Percentiles rank a stretch among this genome's conserved stretches.
Conservation (phyloP, 345 rosid genomes). For the Dovyalis caffra region DNA sequence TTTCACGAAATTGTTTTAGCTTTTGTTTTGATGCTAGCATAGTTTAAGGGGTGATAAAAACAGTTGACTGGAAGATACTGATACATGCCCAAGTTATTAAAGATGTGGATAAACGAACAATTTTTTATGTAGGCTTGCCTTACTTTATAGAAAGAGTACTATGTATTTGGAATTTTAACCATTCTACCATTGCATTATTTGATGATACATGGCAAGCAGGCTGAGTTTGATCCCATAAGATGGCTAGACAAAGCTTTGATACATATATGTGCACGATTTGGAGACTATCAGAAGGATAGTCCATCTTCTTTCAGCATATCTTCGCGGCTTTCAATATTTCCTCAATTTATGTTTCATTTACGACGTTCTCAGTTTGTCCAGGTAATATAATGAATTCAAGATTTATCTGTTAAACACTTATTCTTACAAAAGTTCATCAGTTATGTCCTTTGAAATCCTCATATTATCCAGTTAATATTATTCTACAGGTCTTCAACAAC, state of each 20-base stretch:
- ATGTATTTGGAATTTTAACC: neutral
- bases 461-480: neutral
- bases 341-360: conserved; percentile 83
- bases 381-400: conserved; percentile 35
- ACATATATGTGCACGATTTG: conserved; percentile 77
- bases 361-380: conserved; percentile 99
- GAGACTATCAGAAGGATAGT: conserved; percentile 79
- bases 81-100: neutral
- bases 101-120: neutral
- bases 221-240: conserved; percentile 87
- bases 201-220: conserved; percentile 43
- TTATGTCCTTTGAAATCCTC: neutral
- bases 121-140: neutral
- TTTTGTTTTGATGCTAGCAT: neutral
- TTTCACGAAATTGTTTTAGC: neutral
- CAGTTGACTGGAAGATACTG: neutral
- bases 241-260: conserved; percentile 92
- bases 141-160: too few species aligned
- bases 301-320: conserved; percentile 82
- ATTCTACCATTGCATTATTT: neutral
- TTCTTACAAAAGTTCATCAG: neutral
- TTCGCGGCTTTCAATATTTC: conserved; percentile 76
- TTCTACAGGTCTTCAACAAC: conserved; percentile 83
- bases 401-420: conserved; percentile 1
- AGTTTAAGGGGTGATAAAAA: neutral